Conservation (phyloP, 2,329 filamentous ascomycete species). For the Fusarium citri region DNA sequence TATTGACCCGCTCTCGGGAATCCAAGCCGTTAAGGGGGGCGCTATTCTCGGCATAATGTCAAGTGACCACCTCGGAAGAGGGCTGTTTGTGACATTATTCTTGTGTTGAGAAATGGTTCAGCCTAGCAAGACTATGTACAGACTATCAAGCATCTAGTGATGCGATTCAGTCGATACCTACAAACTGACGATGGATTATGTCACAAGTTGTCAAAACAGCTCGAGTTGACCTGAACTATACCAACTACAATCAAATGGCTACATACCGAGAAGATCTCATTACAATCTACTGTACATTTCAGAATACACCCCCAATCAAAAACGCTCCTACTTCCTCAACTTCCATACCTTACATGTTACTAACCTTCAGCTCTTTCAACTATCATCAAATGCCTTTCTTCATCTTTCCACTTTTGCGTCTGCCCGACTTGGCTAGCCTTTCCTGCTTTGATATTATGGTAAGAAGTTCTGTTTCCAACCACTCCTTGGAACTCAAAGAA, state of each 20-base stretch:
- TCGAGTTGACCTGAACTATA: neutral
- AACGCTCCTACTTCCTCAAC: neutral
- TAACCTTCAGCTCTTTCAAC: neutral
- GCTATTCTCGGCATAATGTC: slow-evolving; percentile 25
- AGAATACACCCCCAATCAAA: neutral
- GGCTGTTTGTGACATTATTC: neutral
- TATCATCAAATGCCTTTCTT: neutral
- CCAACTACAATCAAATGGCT: neutral
- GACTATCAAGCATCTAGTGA: neutral
- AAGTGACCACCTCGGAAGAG: neutral
- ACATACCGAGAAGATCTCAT: neutral
- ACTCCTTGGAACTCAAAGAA: neutral
- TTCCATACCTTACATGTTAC: neutral
- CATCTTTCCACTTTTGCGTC: neutral
- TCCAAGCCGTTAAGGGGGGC: slow-evolving; percentile 16
- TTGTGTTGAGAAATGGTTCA: neutral
- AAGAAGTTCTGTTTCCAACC: slow-evolving; percentile 6
- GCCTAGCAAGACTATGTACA: neutral
- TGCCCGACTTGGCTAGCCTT: neutral
- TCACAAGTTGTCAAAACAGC: neutral
- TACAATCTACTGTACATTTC: neutral
- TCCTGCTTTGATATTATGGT: neutral
- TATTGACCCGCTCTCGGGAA: slow-evolving; percentile 35
- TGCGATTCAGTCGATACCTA: neutral
- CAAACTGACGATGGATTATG: neutral